These are phyloP conservation scores for Lotmaria passim DNA, from an alignment of 208 protist genomes.

Conservation along the genomic window DNA sequence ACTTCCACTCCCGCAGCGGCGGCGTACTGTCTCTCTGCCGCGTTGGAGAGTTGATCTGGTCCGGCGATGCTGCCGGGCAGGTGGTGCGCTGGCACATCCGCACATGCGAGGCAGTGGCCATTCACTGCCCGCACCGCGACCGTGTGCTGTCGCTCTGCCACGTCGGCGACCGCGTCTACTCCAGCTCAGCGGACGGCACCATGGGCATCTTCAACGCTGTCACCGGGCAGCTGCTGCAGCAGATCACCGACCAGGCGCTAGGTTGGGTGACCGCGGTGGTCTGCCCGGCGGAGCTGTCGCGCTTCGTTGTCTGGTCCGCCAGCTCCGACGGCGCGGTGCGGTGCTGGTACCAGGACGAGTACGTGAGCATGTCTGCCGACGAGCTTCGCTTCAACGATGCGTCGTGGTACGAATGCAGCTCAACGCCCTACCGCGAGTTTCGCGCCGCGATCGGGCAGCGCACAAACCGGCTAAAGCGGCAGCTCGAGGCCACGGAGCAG, in stretches of 20 bases:
- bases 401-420: constrained; percentile 76
- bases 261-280: constrained; percentile 59
- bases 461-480: constrained; percentile 56
- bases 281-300: constrained; percentile 62
- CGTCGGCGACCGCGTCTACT: constrained; percentile 77
- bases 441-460: constrained; percentile 48
- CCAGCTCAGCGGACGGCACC: constrained; percentile 68
- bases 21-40: constrained; percentile 76
- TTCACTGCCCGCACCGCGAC: constrained; percentile 51
- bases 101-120: constrained; percentile 68
- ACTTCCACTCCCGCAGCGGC: constrained; percentile 70
- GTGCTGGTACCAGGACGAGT: constrained; percentile 92
- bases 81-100: constrained; percentile 72
- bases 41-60: constrained; percentile 83
- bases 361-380: constrained; percentile 57
- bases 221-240: constrained; percentile 56
- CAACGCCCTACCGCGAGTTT: constrained; percentile 85
- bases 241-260: constrained; percentile 54
- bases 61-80: constrained; percentile 70
- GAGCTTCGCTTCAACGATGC: constrained; percentile 65
- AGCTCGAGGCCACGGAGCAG: constrained; percentile 37
- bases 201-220: constrained; percentile 67
- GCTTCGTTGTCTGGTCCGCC: constrained; percentile 86
- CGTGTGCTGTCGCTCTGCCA: constrained; percentile 59
- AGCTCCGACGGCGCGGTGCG: constrained; percentile 65